These are phyloP conservation scores for Bretschneidera sinensis DNA, from an alignment of 345 rosid species.

Conservation along the genomic window DNA sequence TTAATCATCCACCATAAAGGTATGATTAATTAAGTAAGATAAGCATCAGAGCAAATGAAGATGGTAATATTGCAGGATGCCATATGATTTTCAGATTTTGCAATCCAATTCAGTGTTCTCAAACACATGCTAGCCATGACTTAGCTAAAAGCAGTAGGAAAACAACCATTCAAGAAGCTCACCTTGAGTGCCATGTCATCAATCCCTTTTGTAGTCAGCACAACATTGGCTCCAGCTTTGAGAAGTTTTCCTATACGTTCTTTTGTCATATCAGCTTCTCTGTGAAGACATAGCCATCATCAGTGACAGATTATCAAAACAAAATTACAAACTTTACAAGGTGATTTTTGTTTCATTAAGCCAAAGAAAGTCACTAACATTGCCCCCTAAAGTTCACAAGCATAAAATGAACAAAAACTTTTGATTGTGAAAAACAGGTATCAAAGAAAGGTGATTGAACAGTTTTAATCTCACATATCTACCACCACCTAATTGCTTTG, in stretches of 20 bases:
- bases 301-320: background rate
- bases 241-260: conserved; percentile 92
- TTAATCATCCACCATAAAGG: background rate
- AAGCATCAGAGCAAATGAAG: too few relatives aligned
- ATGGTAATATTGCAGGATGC: too few relatives aligned
- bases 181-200: conserved; percentile 99
- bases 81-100: too few relatives aligned
- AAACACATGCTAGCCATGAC: background rate
- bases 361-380: too few relatives aligned
- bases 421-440: too few relatives aligned
- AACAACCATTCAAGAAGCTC: conserved; percentile 6
- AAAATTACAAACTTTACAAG: background rate
- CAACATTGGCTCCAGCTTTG: conserved; percentile 97
- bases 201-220: conserved; percentile 92
- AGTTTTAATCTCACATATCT: too few relatives aligned
- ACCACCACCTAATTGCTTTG: too few relatives aligned
- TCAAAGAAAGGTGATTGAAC: too few relatives aligned
- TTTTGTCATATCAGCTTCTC: conserved; percentile 96
- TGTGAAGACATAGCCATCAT: conserved; percentile 29
- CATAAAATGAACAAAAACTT: too few relatives aligned
- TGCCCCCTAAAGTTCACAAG: too few relatives aligned
- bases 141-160: background rate
- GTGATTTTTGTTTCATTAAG: background rate
- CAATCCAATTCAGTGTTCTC: too few relatives aligned
- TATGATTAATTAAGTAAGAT: background rate